Conservation (phyloP, 192 early-diverging fungal genomes). For the Dispira parvispora region DNA sequence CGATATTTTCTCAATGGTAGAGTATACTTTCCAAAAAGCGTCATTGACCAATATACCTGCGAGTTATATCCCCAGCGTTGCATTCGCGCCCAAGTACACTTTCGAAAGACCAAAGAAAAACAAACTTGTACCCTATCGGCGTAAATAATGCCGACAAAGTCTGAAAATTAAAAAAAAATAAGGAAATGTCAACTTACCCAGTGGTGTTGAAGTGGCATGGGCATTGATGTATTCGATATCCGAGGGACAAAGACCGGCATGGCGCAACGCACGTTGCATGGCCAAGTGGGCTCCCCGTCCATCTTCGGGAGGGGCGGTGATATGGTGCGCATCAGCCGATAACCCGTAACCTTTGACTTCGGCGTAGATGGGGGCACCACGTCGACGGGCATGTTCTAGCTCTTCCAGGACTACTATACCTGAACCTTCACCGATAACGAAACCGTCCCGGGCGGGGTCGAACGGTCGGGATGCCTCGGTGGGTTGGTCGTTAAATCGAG, state of each 20-base stretch:
- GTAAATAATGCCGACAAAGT: neutral
- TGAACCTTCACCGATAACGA: constrained; percentile 89
- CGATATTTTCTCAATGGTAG: constrained; percentile 71
- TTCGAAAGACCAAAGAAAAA: neutral
- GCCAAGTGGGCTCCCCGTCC: constrained; percentile 75
- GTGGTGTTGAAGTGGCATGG: constrained; percentile 78
- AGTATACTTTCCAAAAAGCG: constrained; percentile 31
- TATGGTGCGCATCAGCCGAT: constrained; percentile 82
- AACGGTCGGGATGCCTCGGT: constrained; percentile 77
- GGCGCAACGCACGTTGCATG: constrained; percentile 62
- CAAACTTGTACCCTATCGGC: neutral
- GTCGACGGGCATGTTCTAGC: constrained; percentile 61
- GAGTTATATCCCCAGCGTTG: neutral
- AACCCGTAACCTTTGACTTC: constrained; percentile 81
- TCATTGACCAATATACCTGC: neutral
- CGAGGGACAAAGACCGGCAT: constrained; percentile 33
- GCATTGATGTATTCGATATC: constrained; percentile 84
- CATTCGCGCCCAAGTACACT: too few relatives aligned
- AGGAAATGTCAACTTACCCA: constrained; percentile 23
- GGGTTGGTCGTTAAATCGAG: constrained; percentile 66
- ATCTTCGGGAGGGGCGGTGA: constrained; percentile 78
- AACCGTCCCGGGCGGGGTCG: constrained; percentile 70
- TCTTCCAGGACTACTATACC: constrained; percentile 83
- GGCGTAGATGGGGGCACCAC: constrained; percentile 82
- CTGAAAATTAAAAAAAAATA: neutral